phyloP scores from a whole-genome alignment of 2,329 filamentous ascomycete species.

The Rhinocladiella similis region DNA sequence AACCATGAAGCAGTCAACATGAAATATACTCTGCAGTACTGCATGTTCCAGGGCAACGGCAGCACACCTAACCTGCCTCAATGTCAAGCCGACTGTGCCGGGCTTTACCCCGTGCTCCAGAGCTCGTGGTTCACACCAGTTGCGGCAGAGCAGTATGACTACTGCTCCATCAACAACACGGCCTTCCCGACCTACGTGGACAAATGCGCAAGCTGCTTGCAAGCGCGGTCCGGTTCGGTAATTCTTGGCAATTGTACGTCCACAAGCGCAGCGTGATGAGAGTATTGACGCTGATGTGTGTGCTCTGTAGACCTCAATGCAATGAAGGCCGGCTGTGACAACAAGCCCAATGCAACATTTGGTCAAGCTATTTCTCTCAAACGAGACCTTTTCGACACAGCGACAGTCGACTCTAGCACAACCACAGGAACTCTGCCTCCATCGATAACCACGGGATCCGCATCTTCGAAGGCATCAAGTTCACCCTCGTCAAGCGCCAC shows the following conservation, averaged over 20 bases:
- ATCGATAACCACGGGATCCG: background rate
- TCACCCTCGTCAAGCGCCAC: background rate
- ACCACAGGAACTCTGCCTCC: background rate
- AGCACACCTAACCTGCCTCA: constrained; percentile 8
- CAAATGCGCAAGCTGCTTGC: constrained; percentile 6
- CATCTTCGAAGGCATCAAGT: background rate
- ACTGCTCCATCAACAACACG: constrained; percentile 11
- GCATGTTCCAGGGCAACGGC: constrained; percentile 6
- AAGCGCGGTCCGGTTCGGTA: background rate
- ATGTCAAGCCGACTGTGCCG: constrained; percentile 9
- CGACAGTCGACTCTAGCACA: background rate
- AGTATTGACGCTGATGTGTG: background rate
- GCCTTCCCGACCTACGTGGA: constrained; percentile 7
- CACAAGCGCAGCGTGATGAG: background rate
- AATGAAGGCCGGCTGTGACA: constrained; percentile 4
- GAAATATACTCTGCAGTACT: constrained; percentile 12
- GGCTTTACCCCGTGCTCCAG: constrained; percentile 4
- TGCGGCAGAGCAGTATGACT: constrained; percentile 6
- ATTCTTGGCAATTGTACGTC: constrained; percentile 6
- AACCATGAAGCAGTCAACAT: constrained; percentile 6
- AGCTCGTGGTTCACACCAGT: constrained; percentile 7
- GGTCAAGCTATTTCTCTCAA: constrained; percentile 2
- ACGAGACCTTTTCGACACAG: constrained; percentile 9
- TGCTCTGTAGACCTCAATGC: background rate
- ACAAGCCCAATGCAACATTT: constrained; percentile 2